These are phyloP conservation scores for Metahyphopichia silvanorum DNA, from an alignment of 805 yeast species.

Conservation along the genomic window DNA sequence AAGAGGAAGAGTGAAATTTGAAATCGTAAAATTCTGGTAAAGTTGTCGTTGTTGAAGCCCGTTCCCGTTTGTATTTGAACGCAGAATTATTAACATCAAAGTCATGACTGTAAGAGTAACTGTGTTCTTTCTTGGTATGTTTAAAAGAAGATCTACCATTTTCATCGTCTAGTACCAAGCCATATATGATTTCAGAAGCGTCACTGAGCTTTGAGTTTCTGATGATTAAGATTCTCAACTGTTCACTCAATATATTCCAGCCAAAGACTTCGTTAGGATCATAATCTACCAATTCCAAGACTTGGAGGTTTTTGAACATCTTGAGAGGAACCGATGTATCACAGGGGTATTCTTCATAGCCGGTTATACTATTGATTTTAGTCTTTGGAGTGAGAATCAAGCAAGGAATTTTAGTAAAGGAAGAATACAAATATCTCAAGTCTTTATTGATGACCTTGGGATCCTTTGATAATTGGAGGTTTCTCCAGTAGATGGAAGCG, in stretches of 20 bases:
- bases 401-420: constrained; percentile 66
- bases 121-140: constrained; percentile 13
- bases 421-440: constrained; percentile 54
- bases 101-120: constrained; percentile 7
- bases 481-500: constrained; percentile 41
- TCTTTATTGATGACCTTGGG: constrained; percentile 48
- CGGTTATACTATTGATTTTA: constrained; percentile 53
- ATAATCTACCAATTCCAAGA: constrained; percentile 55
- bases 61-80: constrained; percentile 20
- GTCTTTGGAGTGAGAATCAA: constrained; percentile 57
- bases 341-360: constrained; percentile 69
- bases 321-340: constrained; percentile 66
- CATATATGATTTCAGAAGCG: constrained; percentile 49
- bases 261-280: constrained; percentile 67
- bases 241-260: constrained; percentile 57
- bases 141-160: constrained; percentile 35
- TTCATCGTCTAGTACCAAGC: constrained; percentile 54
- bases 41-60: constrained; percentile 21
- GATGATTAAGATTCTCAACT: constrained; percentile 51
- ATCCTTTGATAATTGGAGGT: constrained; percentile 32
- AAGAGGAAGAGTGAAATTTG: neutral
- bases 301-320: constrained; percentile 59
- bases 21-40: constrained; percentile 15
- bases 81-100: constrained; percentile 13
- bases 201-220: constrained; percentile 49